Percentiles rank a stretch among this genome's conserved stretches.
Evolutionary conservation across 1,284 basidiomycete genomes (phyloP).

Genomic region (Vanrija pseudolonga): DNA sequence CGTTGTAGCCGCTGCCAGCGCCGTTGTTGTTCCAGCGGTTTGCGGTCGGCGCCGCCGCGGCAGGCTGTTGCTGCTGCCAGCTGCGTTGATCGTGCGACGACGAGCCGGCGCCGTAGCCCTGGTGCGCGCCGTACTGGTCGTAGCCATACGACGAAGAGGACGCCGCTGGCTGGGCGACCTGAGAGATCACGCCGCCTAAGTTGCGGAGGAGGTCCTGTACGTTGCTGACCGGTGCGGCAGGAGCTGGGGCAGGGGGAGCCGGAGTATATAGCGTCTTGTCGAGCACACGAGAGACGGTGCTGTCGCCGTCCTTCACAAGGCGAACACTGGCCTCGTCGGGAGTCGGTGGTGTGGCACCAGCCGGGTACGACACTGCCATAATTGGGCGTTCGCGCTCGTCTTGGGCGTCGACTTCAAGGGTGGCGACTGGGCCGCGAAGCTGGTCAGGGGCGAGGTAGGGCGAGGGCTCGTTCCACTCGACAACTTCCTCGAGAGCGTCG

Average conservation of each 20-base stretch:
- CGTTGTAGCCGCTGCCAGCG: neutral
- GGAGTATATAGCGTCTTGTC: neutral
- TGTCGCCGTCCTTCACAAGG: constrained; percentile 2
- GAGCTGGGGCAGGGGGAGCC: neutral
- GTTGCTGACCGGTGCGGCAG: neutral
- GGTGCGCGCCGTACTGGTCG: neutral
- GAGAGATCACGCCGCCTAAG: neutral
- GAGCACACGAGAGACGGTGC: neutral
- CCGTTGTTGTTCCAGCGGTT: neutral
- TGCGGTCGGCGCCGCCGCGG: too few species aligned
- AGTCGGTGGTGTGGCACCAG: constrained; percentile 11
- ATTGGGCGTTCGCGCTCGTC: constrained; percentile 31
- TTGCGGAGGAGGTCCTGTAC: constrained; percentile 2
- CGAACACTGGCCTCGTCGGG: constrained; percentile 24
- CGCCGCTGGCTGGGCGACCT: neutral
- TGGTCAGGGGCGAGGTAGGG: constrained; percentile 1
- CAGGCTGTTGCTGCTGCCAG: too few species aligned
- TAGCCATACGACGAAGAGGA: neutral
- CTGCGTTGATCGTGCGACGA: too few species aligned
- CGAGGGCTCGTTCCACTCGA: constrained; percentile 36
- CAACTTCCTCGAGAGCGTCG: constrained; percentile 20
- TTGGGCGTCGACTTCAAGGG: constrained; percentile 25
- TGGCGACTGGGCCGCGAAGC: constrained; percentile 1
- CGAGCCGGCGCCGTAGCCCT: neutral
- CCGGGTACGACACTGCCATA: constrained; percentile 23